These are phyloP conservation scores for Ceratobasidium sp. DNA, from an alignment of 1,284 basidiomycete genomes.

Conservation along the genomic window DNA sequence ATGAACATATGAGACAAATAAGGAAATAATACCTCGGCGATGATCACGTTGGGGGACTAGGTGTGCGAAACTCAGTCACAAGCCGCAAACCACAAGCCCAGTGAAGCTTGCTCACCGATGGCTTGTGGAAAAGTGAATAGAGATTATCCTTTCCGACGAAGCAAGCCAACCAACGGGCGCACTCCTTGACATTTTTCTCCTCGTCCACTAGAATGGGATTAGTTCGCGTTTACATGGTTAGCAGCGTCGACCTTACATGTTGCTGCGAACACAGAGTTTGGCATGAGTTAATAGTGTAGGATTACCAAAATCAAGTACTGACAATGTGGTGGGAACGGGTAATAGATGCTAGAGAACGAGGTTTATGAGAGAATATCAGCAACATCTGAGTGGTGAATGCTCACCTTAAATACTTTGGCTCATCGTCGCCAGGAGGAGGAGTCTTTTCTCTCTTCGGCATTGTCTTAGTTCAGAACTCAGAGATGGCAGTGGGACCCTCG, in stretches of 20 bases:
- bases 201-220: conserved; percentile 23
- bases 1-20: background rate
- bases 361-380: background rate
- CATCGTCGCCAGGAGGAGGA: conserved; percentile 36
- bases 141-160: conserved; percentile 34
- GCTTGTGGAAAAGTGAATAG: conserved; percentile 27
- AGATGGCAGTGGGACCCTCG: background rate
- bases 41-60: conserved; percentile 41
- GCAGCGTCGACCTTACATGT: conserved; percentile 3
- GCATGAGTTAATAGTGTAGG: background rate
- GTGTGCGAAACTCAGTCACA: background rate
- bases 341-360: conserved; percentile 11
- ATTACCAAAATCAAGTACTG: background rate
- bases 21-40: conserved; percentile 4
- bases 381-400: background rate
- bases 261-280: background rate
- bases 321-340: conserved; percentile 26
- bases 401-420: conserved; percentile 36
- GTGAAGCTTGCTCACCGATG: background rate
- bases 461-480: background rate
- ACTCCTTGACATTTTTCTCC: conserved; percentile 4
- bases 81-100: background rate
- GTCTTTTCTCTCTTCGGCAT: conserved; percentile 45
- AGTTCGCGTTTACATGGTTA: background rate
- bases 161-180: conserved; percentile 35